These are phyloP conservation scores for Elongisporangium prolatum DNA, from an alignment of 352 stramenopile genomes.

Conservation along the genomic window DNA sequence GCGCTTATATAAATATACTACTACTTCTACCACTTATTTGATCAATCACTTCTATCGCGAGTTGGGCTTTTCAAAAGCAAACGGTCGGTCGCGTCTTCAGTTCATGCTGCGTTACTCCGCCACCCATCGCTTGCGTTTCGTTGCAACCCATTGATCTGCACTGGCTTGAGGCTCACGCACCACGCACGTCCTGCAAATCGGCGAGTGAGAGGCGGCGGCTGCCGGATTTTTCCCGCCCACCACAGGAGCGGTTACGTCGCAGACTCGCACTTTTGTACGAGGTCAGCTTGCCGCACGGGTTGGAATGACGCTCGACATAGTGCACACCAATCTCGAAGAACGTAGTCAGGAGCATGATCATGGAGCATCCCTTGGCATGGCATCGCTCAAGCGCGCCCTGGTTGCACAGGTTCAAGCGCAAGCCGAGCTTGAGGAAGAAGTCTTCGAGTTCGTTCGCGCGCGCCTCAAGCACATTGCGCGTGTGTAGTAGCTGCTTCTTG, in stretches of 20 bases:
- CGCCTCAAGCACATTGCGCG: conserved; percentile 53
- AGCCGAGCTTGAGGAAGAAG: conserved; percentile 58
- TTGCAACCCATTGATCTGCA: not conserved
- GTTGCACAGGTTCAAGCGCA: conserved; percentile 67
- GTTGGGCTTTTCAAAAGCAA: not conserved
- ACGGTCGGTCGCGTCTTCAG: not conserved
- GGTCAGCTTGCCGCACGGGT: conserved; percentile 17
- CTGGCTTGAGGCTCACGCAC: not conserved
- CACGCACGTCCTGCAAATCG: conserved; percentile 16
- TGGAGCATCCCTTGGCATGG: conserved; percentile 32
- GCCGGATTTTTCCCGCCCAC: conserved; percentile 12
- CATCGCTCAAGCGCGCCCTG: conserved; percentile 35
- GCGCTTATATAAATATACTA: not conserved
- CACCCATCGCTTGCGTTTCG: not conserved
- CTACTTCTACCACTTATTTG: not conserved
- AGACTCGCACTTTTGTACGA: conserved; percentile 30
- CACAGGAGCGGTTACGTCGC: conserved; percentile 15
- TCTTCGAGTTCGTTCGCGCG: conserved; percentile 46
- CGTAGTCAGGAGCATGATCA: conserved; percentile 32
- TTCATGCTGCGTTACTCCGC: not conserved
- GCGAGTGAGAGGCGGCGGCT: conserved; percentile 31
- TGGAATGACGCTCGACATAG: conserved; percentile 5
- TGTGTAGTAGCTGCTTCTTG: conserved; percentile 67
- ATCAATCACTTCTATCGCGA: not conserved
- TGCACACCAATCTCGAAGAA: conserved; percentile 49